Percentiles rank a stretch among this genome's conserved stretches.
Evolutionary conservation across 139 green algal genomes (phyloP).

Genomic region (Penium margaritaceum): DNA sequence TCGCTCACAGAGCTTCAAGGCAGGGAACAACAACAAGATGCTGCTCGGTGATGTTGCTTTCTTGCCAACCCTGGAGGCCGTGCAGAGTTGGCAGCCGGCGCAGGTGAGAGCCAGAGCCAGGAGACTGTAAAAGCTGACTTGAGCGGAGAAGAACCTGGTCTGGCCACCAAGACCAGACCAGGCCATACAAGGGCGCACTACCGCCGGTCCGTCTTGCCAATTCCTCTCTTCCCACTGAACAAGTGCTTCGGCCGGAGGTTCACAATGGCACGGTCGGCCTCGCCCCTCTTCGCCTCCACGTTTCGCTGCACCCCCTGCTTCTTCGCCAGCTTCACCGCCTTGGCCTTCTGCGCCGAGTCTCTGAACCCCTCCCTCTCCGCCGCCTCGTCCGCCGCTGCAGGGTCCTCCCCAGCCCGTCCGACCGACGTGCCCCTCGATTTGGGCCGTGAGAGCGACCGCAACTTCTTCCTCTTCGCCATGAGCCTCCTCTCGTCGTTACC

Average conservation of each 20-base stretch:
- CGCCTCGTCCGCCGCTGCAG: background rate
- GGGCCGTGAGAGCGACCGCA: conserved; percentile 65
- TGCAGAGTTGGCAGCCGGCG: too few relatives aligned
- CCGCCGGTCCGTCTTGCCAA: conserved; percentile 70
- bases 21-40: too few relatives aligned
- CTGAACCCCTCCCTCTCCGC: conserved; percentile 63
- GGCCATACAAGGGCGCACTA: too few relatives aligned
- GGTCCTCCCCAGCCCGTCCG: conserved; percentile 31
- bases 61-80: too few relatives aligned
- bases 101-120: too few relatives aligned
- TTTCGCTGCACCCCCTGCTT: conserved; percentile 61
- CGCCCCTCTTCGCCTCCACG: conserved; percentile 51
- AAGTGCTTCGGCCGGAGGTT: conserved; percentile 96
- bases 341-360: conserved; percentile 73
- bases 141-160: too few relatives aligned
- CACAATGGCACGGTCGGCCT: conserved; percentile 64
- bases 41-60: too few relatives aligned
- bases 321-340: conserved; percentile 79
- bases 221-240: conserved; percentile 77
- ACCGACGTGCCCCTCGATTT: conserved; percentile 41
- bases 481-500: conserved; percentile 18
- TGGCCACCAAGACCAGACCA: too few relatives aligned
- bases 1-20: too few relatives aligned
- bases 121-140: too few relatives aligned
- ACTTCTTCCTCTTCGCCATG: conserved; percentile 74